phyloP scores from a whole-genome alignment of 768 basidiomycete species.

The Auricularia sp. region DNA sequence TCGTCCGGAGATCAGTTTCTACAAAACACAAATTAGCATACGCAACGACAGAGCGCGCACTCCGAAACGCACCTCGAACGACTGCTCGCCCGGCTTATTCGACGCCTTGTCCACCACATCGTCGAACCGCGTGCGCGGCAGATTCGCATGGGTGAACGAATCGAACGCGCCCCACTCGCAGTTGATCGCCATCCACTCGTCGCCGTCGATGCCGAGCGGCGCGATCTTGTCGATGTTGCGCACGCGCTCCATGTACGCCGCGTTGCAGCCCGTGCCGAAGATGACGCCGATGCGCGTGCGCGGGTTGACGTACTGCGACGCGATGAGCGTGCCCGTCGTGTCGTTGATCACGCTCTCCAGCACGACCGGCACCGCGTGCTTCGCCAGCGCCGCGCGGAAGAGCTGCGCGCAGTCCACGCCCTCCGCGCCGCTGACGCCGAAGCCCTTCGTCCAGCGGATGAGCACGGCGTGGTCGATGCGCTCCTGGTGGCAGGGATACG shows the following conservation, averaged over 20 bases:
- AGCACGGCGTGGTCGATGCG: constrained; percentile 89
- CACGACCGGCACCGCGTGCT: constrained; percentile 68
- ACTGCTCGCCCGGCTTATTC: constrained; percentile 94
- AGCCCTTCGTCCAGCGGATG: constrained; percentile 99
- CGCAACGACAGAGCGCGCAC: not conserved
- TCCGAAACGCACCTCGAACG: constrained; percentile 57
- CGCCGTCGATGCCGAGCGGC: constrained; percentile 53
- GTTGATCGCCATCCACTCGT: constrained; percentile 84
- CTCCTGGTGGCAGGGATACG: constrained; percentile 90
- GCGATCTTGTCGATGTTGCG: constrained; percentile 78
- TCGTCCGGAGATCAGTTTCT: constrained; percentile 94
- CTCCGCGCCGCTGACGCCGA: constrained; percentile 84
- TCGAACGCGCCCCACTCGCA: constrained; percentile 99
- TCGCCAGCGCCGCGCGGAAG: constrained; percentile 75
- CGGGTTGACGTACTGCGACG: constrained; percentile 91
- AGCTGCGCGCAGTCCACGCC: constrained; percentile 87
- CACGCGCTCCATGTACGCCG: constrained; percentile 92
- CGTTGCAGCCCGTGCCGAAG: constrained; percentile 97
- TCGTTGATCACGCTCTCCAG: constrained; percentile 91
- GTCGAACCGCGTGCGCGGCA: constrained; percentile 94
- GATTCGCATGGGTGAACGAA: constrained; percentile 86
- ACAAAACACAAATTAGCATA: constrained; percentile 13
- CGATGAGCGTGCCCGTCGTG: constrained; percentile 95
- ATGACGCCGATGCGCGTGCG: constrained; percentile 89
- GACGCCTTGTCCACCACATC: constrained; percentile 83